Evolutionary conservation across 345 rosid species (phyloP).

Genomic region (Salix arbutifolia): DNA sequence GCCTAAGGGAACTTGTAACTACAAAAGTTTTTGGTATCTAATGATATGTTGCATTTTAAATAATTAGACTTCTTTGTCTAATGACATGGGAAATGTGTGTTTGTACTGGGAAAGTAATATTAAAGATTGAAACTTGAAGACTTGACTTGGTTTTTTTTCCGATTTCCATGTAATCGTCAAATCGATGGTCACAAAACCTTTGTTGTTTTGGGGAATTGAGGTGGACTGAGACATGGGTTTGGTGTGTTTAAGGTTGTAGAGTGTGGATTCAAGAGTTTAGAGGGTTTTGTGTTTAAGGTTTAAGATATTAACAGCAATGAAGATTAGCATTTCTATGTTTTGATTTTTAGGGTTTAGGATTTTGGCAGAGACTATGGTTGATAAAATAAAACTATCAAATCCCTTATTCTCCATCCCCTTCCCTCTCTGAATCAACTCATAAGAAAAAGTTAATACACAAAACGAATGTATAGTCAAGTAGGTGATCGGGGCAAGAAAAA

Average conservation of each 20-base stretch:
- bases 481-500: too few species aligned
- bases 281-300: conserved; percentile 5
- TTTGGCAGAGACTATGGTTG: conserved; percentile 3
- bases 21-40: too few species aligned
- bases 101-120: conserved; percentile 60
- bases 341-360: conserved; percentile 18
- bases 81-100: conserved; percentile 51
- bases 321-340: conserved; percentile 24
- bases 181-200: conserved; percentile 85
- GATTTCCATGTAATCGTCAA: conserved; percentile 93
- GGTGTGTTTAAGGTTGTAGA: conserved; percentile 7
- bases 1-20: too few species aligned
- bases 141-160: conserved; percentile 75
- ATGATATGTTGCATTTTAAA: too few species aligned
- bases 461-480: too few species aligned
- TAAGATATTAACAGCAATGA: conserved; percentile 15
- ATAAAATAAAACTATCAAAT: too few species aligned
- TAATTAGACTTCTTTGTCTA: too few species aligned
- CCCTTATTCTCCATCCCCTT: too few species aligned
- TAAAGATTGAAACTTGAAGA: conserved; percentile 64
- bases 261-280: conserved; percentile 2
- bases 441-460: too few species aligned
- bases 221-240: conserved; percentile 66
- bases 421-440: too few species aligned
- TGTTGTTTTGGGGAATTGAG: conserved; percentile 71